Conservation (phyloP, 495 filamentous ascomycete genomes). For the Penicillium egyptiacum region DNA sequence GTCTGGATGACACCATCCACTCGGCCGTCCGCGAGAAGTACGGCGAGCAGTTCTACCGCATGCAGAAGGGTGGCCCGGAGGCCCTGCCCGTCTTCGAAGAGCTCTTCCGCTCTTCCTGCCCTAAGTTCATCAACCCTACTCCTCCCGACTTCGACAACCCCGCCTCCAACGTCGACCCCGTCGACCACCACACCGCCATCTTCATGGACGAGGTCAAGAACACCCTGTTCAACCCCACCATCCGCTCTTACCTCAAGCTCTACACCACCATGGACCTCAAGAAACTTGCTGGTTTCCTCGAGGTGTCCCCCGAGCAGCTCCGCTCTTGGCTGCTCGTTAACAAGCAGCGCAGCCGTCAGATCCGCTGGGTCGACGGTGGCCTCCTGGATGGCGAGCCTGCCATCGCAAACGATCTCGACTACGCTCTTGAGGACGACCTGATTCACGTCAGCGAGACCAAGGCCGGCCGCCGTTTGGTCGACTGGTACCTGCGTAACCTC, state of each 20-base stretch:
- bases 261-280: conserved; percentile 99
- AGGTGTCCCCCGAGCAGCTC: conserved; percentile 89
- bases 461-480: conserved; percentile 91
- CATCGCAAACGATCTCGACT: conserved; percentile 90
- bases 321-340: conserved; percentile 89
- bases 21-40: conserved; percentile 97
- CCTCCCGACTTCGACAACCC: conserved; percentile 97
- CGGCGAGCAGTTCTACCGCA: conserved; percentile 90
- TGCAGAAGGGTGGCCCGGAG: conserved; percentile 94
- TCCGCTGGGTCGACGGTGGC: conserved; percentile 87
- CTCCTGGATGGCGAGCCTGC: conserved; percentile 89
- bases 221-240: conserved; percentile 86
- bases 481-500: conserved; percentile 98
- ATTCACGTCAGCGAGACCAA: conserved; percentile 99
- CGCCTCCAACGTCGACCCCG: conserved; percentile 88
- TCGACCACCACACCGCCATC: conserved; percentile 93
- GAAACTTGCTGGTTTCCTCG: conserved; percentile 95
- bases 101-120: conserved; percentile 91
- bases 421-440: conserved; percentile 93
- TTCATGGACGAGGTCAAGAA: conserved; percentile 99
- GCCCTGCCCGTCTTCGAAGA: conserved; percentile 95
- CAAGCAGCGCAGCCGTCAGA: conserved; percentile 96
- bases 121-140: conserved; percentile 98
- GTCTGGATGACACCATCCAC: conserved; percentile 98
- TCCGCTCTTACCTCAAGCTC: conserved; percentile 96